phyloP scores from a whole-genome alignment of 2,329 filamentous ascomycete species.

The Exophiala dermatitidis region DNA sequence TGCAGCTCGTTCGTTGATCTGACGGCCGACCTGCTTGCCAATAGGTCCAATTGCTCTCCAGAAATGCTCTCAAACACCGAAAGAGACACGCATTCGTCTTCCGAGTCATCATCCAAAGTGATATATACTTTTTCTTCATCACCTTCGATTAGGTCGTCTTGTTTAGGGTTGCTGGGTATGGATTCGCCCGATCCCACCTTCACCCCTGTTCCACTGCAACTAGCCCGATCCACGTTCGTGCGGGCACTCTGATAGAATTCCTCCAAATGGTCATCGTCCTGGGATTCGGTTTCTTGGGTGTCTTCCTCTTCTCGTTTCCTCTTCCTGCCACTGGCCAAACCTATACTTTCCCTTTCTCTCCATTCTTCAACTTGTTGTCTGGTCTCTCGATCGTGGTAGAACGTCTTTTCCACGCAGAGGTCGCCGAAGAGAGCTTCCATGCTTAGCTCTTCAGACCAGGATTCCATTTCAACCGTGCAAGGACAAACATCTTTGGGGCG shows the following conservation, averaged over 20 bases:
- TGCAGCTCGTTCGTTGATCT: neutral
- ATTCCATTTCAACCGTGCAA: constrained; percentile 61
- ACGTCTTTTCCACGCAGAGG: constrained; percentile 54
- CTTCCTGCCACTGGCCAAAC: constrained; percentile 24
- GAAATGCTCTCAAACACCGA: neutral
- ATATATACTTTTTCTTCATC: neutral
- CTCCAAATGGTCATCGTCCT: constrained; percentile 7
- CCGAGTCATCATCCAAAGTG: neutral
- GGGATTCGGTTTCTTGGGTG: constrained; percentile 12
- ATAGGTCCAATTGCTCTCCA: neutral
- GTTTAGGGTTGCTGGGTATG: neutral
- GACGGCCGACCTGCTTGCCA: neutral
- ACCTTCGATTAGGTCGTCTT: neutral
- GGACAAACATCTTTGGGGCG: constrained; percentile 71
- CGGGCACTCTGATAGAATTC: constrained; percentile 4
- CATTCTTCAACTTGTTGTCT: constrained; percentile 30
- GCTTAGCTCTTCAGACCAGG: constrained; percentile 58
- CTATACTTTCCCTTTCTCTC: constrained; percentile 19
- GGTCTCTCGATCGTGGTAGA: constrained; percentile 61
- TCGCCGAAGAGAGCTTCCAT: constrained; percentile 66
- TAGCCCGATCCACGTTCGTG: neutral
- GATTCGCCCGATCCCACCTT: neutral
- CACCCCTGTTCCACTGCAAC: neutral
- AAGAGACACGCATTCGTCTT: neutral
- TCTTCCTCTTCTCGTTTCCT: constrained; percentile 13